Base-by-base conservation (phyloP, 176 grass and related monocot genomes). In the Musa beccarii region DNA sequence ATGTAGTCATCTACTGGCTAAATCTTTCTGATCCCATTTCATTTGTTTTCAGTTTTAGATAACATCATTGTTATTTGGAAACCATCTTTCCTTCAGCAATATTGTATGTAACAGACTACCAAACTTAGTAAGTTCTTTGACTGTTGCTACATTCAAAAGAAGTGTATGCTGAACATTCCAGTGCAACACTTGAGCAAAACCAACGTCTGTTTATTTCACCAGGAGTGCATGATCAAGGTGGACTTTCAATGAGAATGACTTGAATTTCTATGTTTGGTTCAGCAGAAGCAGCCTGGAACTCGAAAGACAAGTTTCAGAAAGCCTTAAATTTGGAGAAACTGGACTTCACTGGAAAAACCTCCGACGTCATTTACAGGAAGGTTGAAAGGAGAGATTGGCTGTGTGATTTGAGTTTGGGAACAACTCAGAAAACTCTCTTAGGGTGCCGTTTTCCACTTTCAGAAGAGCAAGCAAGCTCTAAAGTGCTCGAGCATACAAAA, bases 291-390 rank as follows among this genome's bases (percentile, higher is more conserved):
- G 23, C 2, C 22, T 28, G 11, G 22, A 66, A 24, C 23, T 26
- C 21, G 14, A 8, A 24, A 28, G 63, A 12, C 1, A 3, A 66
- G 21, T 26, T 43, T 26, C 21, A 24, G 21, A 26, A 66, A 66
- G 63, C 26, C 63, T 13, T 66, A 66, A 63, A 66, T 66, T 66
- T 66, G 63, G 63, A 66, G 63, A 66, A 66, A 26, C 9, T 66
- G 23, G 1, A 28, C 63, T 26, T 66, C n/a, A 26, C 24, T 26
- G 4, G n/a, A 20, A 26, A 63, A 63, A 22, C 1, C 20, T 11
- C 23, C 7, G 0, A 14, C 8, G 23, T 66, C 11, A 13, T 2
- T 13, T 26, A 26, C 11, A 3, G 63, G 23, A 25, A 61, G 34
- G 34, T 43, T 43, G 34, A 43, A 6, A 43, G 34, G 34, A 43